These are phyloP conservation scores for Akanthomyces dipterigenus DNA, from an alignment of 2,329 filamentous ascomycete species.

Conservation along the genomic window DNA sequence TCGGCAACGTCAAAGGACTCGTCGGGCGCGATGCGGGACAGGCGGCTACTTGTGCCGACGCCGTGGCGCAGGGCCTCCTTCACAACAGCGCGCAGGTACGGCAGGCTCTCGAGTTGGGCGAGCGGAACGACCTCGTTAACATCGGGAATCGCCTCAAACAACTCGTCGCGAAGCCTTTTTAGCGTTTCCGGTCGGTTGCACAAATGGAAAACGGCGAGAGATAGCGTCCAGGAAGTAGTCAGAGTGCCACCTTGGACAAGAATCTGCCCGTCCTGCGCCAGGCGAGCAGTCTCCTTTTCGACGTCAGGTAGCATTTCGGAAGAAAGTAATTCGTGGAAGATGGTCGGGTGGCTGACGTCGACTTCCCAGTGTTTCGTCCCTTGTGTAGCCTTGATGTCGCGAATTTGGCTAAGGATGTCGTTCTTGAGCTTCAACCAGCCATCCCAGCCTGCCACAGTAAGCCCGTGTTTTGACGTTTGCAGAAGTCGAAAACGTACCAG, in stretches of 20 bases:
- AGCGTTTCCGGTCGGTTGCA: constrained; percentile 25
- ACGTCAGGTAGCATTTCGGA: constrained; percentile 24
- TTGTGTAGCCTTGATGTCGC: constrained; percentile 28
- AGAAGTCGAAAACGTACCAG: constrained; percentile 18
- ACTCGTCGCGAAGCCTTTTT: constrained; percentile 28
- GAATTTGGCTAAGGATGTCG: constrained; percentile 29
- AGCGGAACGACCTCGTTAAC: constrained; percentile 22
- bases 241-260: constrained; percentile 34
- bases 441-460: constrained; percentile 25
- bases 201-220: constrained; percentile 29
- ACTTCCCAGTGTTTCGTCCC: constrained; percentile 27
- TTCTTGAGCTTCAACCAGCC: constrained; percentile 34
- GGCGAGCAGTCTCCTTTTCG: constrained; percentile 28
- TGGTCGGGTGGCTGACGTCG: constrained; percentile 27
- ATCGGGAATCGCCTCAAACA: constrained; percentile 28
- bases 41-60: constrained; percentile 38
- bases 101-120: constrained; percentile 27
- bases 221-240: constrained; percentile 32
- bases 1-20: constrained; percentile 26
- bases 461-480: constrained; percentile 14
- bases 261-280: constrained; percentile 33
- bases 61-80: constrained; percentile 44
- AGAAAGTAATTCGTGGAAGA: constrained; percentile 29
- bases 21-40: constrained; percentile 41
- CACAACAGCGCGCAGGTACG: constrained; percentile 44